Base-by-base conservation (phyloP, 1,284 basidiomycete species). In the Marasmius tenuissimus region DNA sequence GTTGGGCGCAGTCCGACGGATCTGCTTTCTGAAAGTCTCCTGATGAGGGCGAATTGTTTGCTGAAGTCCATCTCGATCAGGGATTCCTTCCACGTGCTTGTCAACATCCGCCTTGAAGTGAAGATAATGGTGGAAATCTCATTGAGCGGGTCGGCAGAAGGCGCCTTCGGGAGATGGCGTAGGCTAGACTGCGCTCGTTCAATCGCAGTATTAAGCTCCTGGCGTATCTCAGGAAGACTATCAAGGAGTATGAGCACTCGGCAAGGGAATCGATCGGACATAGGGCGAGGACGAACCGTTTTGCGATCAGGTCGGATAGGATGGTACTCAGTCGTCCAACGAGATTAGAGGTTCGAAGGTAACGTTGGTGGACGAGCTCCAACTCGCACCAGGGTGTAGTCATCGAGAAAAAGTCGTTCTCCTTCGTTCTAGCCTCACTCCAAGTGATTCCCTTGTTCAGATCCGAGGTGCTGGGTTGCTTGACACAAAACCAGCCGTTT, bases 401-500 rank as follows among this genome's bases (percentile, higher is more conserved):
- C 5, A 74, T 75, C 55, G 81, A 72, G 73, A 95, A 93, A 75
- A 88, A 96, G 27, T 85, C 75, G 60, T 83, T 78, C 74, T 95
- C 92, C 66, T 79, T 72, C 16, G 72, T 69, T 0, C 89, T 83
- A 0, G 89, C 89, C 7, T 84, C 78, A 2, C 71, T 68, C 84
- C 87, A 91, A 0, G 83, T 82, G 38, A 89, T 81, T 2, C 85
- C 85, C 3, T 71, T 66, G 42, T 76, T 75, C 11, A 92, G 72
- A 4, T 85, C 82, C 5, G 77, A 76, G 0, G 87, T 83, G 40
- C 82, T 81, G 0, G 89, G 89, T 58, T 89, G 89, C 66, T 91
- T 91, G 9, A 92, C 88, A 57, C 85, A 87, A 68, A 81, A 92
- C 88, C 89, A 92, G 9, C 86, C 85, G 60, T 91, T 84, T 6